Evolutionary conservation across 805 yeast species (phyloP), one percentile per base, ranked within the genome.

Genomic region (Wickerhamomyces silvicola): DNA sequence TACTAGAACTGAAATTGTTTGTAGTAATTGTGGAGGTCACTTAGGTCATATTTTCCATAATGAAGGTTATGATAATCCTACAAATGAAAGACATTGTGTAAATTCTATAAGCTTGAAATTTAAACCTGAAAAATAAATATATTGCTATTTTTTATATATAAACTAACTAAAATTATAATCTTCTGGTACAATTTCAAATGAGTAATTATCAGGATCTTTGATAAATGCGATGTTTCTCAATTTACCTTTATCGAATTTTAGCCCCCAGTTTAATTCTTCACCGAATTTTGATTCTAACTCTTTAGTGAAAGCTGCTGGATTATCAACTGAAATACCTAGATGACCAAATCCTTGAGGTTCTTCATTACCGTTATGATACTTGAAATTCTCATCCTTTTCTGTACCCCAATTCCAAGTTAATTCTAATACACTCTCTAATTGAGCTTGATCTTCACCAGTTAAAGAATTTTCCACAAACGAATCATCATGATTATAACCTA

Each of bases 371-470:
- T 74, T 77, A 59, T 87, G 94, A 59, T 90, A 92, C 31, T 68
- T 61, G 62, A 86, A 84, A 5, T 70, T 67, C 12, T 70, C 68
- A 40, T 90, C 95, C 14, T 62, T 50, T 55, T 92, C 98, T 15
- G 97, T 85, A 15, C 97, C 98, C 80, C 86, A 90, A 64, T 92
- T 92, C 63, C 86, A 90, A 28, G 97, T 90, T 53, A 92, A 68
- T 61, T 92, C 98, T 34, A 92, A 57, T 10, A 92, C 60, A 14
- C 90, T 79, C 54, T 84, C 86, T 38, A 77, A 62, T 31, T 45
- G 31, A 6, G 69, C 56, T 43, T 65, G 70, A 3, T 47, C 45
- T 3, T 33, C 42, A 21, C 35, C 48, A 4, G 53, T 43, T 35
- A 66, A 60, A 22, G 64, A 49, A 26, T 58, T 52, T 26, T 68